A percentile compares a stretch with the other conserved stretches of the same genome.
These are phyloP conservation scores for Penicillium robsamsonii DNA, from an alignment of 495 filamentous ascomycete species.

Conservation along the genomic window DNA sequence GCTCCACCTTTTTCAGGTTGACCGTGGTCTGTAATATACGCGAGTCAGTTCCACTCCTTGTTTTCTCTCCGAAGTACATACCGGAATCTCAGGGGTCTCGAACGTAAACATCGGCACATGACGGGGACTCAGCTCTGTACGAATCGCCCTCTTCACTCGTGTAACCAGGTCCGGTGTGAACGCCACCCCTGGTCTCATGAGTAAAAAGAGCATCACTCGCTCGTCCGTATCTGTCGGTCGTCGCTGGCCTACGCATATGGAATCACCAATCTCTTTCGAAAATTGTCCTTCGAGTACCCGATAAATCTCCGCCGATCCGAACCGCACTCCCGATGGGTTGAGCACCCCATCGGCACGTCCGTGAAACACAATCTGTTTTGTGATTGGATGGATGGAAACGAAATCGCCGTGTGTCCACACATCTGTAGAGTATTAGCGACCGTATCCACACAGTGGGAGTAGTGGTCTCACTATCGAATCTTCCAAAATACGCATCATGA, in stretches of 20 bases:
- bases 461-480: slow-evolving; percentile 50
- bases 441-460: too few species aligned
- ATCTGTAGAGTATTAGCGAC: slow-evolving; percentile 25
- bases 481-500: slow-evolving; percentile 67
- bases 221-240: slow-evolving; percentile 68
- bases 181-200: slow-evolving; percentile 50
- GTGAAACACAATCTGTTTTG: slow-evolving; percentile 62
- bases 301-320: slow-evolving; percentile 79
- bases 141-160: slow-evolving; percentile 61
- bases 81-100: slow-evolving; percentile 76
- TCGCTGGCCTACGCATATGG: slow-evolving; percentile 73
- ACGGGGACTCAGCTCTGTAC: slow-evolving; percentile 60
- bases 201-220: slow-evolving; percentile 69
- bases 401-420: slow-evolving; percentile 86
- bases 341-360: slow-evolving; percentile 76
- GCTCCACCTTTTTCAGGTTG: slow-evolving; percentile 81
- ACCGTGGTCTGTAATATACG: slow-evolving; percentile 61
- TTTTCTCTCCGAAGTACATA: slow-evolving; percentile 40
- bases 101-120: slow-evolving; percentile 79
- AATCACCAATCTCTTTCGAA: slow-evolving; percentile 58
- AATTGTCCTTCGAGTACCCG: slow-evolving; percentile 67
- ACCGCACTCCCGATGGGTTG: slow-evolving; percentile 75
- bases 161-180: slow-evolving; percentile 57
- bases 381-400: slow-evolving; percentile 64
- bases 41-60: slow-evolving; percentile 8